These are phyloP conservation scores for Trichoderma polysporum DNA, from an alignment of 2,329 filamentous ascomycete genomes.

Conservation along the genomic window DNA sequence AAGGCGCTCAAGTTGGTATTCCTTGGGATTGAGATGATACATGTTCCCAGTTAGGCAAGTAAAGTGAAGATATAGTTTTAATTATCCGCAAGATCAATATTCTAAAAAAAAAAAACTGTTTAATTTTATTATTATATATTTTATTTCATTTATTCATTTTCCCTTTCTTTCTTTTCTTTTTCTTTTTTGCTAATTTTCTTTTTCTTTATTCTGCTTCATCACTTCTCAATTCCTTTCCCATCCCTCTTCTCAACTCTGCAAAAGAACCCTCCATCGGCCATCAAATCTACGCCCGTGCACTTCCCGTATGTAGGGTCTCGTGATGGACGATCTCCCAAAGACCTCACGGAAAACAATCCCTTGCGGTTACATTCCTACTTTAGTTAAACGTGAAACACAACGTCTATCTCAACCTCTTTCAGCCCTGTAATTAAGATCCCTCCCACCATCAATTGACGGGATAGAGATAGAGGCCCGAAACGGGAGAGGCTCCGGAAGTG, in stretches of 20 bases:
- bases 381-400: not conserved
- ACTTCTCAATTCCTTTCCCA: not conserved
- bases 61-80: not conserved
- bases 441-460: not conserved
- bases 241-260: not conserved
- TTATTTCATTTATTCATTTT: not conserved
- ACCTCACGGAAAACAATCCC: not conserved
- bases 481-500: not conserved
- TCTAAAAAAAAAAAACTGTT: not conserved
- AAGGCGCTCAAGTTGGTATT: not conserved
- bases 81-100: not conserved
- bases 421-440: not conserved
- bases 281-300: constrained; percentile 1
- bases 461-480: not conserved
- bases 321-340: not conserved
- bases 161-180: not conserved
- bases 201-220: not conserved
- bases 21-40: not conserved
- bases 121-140: not conserved
- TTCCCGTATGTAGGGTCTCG: not conserved
- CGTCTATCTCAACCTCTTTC: too few relatives aligned
- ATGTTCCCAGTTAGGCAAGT: not conserved
- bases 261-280: not conserved
- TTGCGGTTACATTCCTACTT: not conserved
- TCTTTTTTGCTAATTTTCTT: not conserved